A percentile compares a stretch with the other conserved stretches of the same genome.
Evolutionary conservation across 169 alveolate genomes (phyloP).

Genomic region (Nephromyces sp.): DNA sequence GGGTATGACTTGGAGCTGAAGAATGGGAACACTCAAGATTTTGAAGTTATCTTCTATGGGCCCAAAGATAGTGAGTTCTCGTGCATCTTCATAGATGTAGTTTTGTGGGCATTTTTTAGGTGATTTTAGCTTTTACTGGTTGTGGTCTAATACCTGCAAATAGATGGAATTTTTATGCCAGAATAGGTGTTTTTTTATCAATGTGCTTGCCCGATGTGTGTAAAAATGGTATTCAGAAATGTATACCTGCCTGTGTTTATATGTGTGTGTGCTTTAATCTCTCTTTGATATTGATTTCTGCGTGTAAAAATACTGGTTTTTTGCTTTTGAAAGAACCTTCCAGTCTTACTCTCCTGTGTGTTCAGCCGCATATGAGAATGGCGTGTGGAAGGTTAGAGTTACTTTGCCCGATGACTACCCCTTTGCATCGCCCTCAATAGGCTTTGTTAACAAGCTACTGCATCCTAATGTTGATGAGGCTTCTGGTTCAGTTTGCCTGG

Average conservation of each 20-base stretch:
- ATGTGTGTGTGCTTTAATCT: not conserved
- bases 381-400: slow-evolving; percentile 75
- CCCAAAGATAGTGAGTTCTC: slow-evolving; percentile 36
- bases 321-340: not conserved
- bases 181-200: no score
- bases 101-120: no score
- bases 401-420: slow-evolving; percentile 93
- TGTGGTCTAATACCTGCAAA: no score
- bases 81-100: no score
- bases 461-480: slow-evolving; percentile 94
- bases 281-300: not conserved
- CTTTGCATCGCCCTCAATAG: slow-evolving; percentile 91
- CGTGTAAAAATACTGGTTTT: not conserved
- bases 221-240: no score
- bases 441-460: slow-evolving; percentile 79
- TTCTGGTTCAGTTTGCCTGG: slow-evolving; percentile 91
- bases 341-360: not conserved
- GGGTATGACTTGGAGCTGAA: slow-evolving; percentile 41
- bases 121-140: no score
- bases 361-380: slow-evolving; percentile 74
- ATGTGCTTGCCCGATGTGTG: no score
- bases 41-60: slow-evolving; percentile 38
- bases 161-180: no score
- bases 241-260: no score
- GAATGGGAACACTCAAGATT: slow-evolving; percentile 41